Conservation (phyloP, 257 asterid species). For the Solanum sejunctum region DNA sequence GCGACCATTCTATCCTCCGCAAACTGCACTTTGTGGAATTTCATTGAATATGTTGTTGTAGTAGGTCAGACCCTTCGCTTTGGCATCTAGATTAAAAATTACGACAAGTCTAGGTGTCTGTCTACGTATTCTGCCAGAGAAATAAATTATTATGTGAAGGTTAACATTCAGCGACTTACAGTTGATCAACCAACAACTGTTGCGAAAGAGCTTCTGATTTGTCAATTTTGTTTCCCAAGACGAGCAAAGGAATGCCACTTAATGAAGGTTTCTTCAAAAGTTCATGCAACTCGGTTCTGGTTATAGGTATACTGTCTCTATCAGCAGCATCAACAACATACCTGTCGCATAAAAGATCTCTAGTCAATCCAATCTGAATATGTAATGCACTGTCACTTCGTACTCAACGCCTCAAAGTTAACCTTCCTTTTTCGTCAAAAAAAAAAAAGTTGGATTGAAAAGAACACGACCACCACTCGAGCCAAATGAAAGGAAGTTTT, state of each 20-base stretch:
- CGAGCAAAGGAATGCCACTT: constrained; percentile 65
- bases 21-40: no score
- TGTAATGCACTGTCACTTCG: background rate
- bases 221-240: constrained; percentile 86
- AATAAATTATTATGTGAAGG: background rate
- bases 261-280: constrained; percentile 67
- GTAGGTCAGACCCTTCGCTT: background rate
- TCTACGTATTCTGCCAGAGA: background rate
- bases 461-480: background rate
- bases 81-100: background rate
- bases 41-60: no score
- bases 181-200: constrained; percentile 67
- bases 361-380: background rate
- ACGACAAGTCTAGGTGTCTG: background rate
- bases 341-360: constrained; percentile 17
- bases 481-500: background rate
- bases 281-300: constrained; percentile 68
- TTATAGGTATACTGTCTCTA: constrained; percentile 73
- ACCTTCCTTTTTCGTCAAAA: background rate
- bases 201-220: constrained; percentile 77
- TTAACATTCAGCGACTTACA: constrained; percentile 32
- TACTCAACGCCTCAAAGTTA: background rate
- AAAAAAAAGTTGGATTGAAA: background rate
- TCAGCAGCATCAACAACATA: constrained; percentile 96
- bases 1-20: no score